Percentiles rank a stretch among this genome's conserved stretches.
Evolutionary conservation across 2,329 filamentous ascomycete genomes (phyloP).

Genomic region (Alternaria panax): DNA sequence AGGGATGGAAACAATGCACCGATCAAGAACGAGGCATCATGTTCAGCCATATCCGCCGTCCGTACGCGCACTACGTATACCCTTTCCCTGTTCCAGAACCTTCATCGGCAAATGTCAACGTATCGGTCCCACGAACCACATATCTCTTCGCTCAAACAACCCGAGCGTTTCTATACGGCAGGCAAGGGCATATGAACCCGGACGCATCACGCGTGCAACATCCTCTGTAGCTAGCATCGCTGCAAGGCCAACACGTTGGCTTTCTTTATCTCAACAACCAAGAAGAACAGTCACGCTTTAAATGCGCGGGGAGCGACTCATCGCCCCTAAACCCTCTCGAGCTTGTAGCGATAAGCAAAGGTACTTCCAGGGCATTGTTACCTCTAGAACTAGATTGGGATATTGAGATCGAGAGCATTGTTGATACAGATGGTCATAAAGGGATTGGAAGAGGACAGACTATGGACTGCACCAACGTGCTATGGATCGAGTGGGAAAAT

Average conservation of each 20-base stretch:
- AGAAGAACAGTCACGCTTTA: background rate
- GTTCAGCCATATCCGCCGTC: too few species aligned
- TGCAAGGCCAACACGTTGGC: background rate
- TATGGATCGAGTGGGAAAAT: background rate
- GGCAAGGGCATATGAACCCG: background rate
- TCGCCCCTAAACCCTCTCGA: too few species aligned
- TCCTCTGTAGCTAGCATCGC: too few species aligned
- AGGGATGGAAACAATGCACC: background rate
- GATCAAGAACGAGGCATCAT: background rate
- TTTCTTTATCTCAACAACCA: background rate
- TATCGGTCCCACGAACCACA: background rate
- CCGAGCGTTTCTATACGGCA: background rate
- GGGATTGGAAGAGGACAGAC: too few species aligned
- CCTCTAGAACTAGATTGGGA: background rate
- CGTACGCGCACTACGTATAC: too few species aligned
- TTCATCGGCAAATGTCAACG: background rate
- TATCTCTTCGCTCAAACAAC: background rate
- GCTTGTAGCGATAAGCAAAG: background rate
- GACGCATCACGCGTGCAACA: background rate
- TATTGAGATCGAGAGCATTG: background rate
- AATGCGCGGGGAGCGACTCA: too few species aligned
- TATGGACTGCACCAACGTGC: too few species aligned
- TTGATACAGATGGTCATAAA: too few species aligned
- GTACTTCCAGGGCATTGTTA: background rate
- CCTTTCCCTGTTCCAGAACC: background rate